These are phyloP conservation scores for Salvia sclarea DNA, from an alignment of 305 asterid genomes.

Conservation along the genomic window DNA sequence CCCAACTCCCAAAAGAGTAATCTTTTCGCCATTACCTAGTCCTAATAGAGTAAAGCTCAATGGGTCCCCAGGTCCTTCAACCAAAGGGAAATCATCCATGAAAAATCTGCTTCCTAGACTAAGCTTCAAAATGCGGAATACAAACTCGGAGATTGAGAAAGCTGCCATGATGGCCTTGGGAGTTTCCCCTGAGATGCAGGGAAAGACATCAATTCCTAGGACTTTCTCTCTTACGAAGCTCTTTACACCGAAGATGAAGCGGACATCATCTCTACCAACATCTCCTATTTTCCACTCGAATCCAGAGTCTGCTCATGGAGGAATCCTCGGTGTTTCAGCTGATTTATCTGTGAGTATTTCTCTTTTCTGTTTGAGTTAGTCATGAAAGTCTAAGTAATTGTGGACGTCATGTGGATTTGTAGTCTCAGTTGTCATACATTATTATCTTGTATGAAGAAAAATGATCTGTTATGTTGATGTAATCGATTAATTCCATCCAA, in stretches of 20 bases:
- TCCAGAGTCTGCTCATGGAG: slow-evolving; percentile 86
- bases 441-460: background rate
- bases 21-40: slow-evolving; percentile 80
- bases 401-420: background rate
- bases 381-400: slow-evolving; percentile 1
- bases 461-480: background rate
- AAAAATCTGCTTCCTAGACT: slow-evolving; percentile 70
- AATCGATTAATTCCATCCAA: background rate
- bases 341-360: slow-evolving; percentile 53
- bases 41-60: slow-evolving; percentile 51
- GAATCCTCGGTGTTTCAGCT: slow-evolving; percentile 31
- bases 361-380: slow-evolving; percentile 17
- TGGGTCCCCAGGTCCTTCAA: slow-evolving; percentile 63
- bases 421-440: background rate
- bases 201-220: slow-evolving; percentile 54
- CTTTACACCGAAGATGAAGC: slow-evolving; percentile 56
- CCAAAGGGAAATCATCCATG: slow-evolving; percentile 54
- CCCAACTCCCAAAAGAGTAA: slow-evolving; percentile 70
- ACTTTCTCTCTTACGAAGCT: slow-evolving; percentile 70
- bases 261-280: slow-evolving; percentile 74
- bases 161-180: slow-evolving; percentile 79
- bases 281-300: slow-evolving; percentile 76
- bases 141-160: slow-evolving; percentile 68
- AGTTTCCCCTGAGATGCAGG: slow-evolving; percentile 50
- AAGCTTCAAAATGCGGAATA: slow-evolving; percentile 73